A percentile compares a stretch with the other conserved stretches of the same genome.
phyloP scores from a whole-genome alignment of 768 basidiomycete species.

The Phaeolepiota aurea region DNA sequence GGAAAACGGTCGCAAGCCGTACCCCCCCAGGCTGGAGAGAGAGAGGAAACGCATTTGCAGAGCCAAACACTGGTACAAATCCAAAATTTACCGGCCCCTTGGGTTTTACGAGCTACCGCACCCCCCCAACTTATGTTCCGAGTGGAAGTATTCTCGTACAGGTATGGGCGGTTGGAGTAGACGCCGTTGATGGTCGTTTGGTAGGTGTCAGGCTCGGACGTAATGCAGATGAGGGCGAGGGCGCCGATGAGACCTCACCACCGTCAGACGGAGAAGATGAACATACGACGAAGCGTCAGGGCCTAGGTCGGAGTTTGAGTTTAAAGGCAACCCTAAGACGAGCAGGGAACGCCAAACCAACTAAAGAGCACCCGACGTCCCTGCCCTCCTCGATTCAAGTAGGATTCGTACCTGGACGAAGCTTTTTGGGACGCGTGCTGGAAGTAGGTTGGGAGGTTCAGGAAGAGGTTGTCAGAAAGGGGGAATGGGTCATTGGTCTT shows the following conservation, averaged over 20 bases:
- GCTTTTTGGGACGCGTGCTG: slow-evolving; percentile 77
- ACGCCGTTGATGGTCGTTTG: slow-evolving; percentile 62
- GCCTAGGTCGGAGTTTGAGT: slow-evolving; percentile 10
- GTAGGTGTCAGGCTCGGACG: slow-evolving; percentile 38
- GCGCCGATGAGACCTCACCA: slow-evolving; percentile 3
- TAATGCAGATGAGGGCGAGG: slow-evolving; percentile 1
- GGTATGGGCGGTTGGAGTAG: slow-evolving; percentile 84
- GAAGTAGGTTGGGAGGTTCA: slow-evolving; percentile 78
- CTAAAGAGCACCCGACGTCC: slow-evolving; percentile 6
- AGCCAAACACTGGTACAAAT: no score
- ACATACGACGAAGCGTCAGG: slow-evolving; percentile 2
- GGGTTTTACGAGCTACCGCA: slow-evolving; percentile 62
- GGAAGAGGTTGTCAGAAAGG: slow-evolving; percentile 56
- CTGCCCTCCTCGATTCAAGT: slow-evolving; percentile 22
- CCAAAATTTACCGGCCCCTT: no score
- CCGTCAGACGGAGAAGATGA: slow-evolving; percentile 5
- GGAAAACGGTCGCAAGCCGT: slow-evolving; percentile 7
- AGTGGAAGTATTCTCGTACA: slow-evolving; percentile 70
- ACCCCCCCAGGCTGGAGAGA: slow-evolving; percentile 4
- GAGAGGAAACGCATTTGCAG: slow-evolving; percentile 12
- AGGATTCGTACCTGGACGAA: slow-evolving; percentile 81
- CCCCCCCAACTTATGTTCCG: slow-evolving; percentile 68
- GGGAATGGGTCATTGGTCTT: slow-evolving; percentile 85
- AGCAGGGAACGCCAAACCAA: neutral
- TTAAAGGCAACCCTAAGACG: slow-evolving; percentile 6